Base-by-base conservation (phyloP, 1,139 yeast species). In the Blastobotrys elegans region DNA sequence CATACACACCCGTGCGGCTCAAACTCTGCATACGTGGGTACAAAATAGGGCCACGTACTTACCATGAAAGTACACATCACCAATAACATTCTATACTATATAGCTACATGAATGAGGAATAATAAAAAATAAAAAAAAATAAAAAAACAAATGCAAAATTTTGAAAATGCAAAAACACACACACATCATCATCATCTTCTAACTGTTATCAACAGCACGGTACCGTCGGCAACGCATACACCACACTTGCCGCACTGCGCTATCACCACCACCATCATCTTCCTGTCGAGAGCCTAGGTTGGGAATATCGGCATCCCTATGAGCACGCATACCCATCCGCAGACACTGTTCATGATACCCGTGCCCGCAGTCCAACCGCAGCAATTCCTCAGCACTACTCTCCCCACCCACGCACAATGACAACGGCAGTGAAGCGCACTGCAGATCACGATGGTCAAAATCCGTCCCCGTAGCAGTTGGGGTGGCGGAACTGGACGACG, bases 191-290 rank as follows among this genome's bases (percentile, higher is more conserved):
- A n/a, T n/a, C n/a, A n/a, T n/a, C n/a, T n/a, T n/a, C n/a, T n/a
- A n/a, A n/a, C n/a, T n/a, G 27, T 10, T 24, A 5, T 40, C 43
- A 17, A 40, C 18, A n/a, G 27, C 31, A 47, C 48, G 56, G 46
- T 60, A 60, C 30, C 64, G 55, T 17, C 64, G 54, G 48, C 66
- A 62, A 22, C 61, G 45, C 46, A 52, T 53, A 41, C 66, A 62
- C 65, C 66, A 62, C 11, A 59, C 60, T 20, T 55, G 55, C 24
- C 55, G 27, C 13, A 52, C 42, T 8, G 50, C 50, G 34, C 52
- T 55, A n/a, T n/a, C n/a, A 14, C 48, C 27, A 50, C 31, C 41
- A 37, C 16, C 47, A 16, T 39, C 38, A 13, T 34, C 18, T 18
- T 24, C 24, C 2, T 13, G 17, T n/a, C 35, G 3, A 44, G 53